These are phyloP conservation scores for Lomentospora prolificans DNA, from an alignment of 2,329 filamentous ascomycete genomes.

Conservation along the genomic window DNA sequence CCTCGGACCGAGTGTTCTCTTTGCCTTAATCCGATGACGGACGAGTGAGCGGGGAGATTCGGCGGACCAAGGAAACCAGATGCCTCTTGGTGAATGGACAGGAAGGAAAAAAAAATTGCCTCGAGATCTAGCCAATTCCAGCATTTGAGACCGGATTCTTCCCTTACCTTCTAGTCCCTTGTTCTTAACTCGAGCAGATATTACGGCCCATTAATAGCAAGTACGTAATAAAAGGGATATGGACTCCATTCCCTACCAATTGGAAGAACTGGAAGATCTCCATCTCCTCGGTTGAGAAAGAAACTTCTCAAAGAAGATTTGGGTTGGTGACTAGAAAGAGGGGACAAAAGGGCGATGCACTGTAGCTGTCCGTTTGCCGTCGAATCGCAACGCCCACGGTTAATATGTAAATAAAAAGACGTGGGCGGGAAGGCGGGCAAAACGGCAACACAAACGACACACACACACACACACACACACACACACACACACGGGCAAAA, in stretches of 20 bases:
- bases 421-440: slow-evolving; percentile 2
- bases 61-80: too few relatives aligned
- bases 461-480: too few relatives aligned
- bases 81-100: neutral
- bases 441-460: neutral
- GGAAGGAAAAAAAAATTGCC: too few relatives aligned
- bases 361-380: neutral
- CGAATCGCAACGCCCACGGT: slow-evolving; percentile 1
- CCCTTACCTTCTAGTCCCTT: neutral
- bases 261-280: neutral
- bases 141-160: neutral
- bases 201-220: neutral
- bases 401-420: neutral
- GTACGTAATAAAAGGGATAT: neutral
- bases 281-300: neutral
- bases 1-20: too few relatives aligned
- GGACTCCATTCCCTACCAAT: neutral
- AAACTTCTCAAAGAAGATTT: neutral
- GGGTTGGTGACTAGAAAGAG: neutral
- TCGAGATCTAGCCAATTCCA: too few relatives aligned
- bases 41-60: too few relatives aligned
- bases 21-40: too few relatives aligned
- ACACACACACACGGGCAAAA: too few relatives aligned
- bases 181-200: neutral
- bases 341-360: neutral